These are phyloP conservation scores for Dendrobium catenatum DNA, from an alignment of 106 monocot genomes.

Conservation along the genomic window DNA sequence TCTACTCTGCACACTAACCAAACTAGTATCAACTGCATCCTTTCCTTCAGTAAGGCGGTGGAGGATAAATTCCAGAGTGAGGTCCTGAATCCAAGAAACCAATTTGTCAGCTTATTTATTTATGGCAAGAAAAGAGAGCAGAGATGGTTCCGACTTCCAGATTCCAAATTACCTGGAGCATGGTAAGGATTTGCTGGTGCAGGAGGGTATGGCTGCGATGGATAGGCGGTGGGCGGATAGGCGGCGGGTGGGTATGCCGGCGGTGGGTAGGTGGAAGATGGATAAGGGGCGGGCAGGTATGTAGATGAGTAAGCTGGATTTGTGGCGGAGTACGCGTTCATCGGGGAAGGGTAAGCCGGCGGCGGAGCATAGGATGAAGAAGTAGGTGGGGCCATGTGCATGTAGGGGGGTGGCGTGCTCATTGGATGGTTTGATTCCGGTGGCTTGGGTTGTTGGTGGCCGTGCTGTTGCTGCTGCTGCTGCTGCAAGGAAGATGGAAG, in stretches of 20 bases:
- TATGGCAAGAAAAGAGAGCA: not conserved
- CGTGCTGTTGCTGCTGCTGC: not conserved
- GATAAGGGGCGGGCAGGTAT: slow-evolving; percentile 2
- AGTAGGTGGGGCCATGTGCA: not conserved
- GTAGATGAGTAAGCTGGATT: not conserved
- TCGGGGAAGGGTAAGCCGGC: not conserved
- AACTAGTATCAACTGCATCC: not conserved
- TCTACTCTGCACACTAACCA: not conserved
- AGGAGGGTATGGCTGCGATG: slow-evolving; percentile 40
- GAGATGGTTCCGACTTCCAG: not conserved
- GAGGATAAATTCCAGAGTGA: slow-evolving; percentile 49
- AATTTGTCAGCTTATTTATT: not conserved
- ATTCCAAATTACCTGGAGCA: slow-evolving; percentile 31
- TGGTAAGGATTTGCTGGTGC: slow-evolving; percentile 25
- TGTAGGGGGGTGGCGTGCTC: not conserved
- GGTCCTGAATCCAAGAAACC: slow-evolving; percentile 19
- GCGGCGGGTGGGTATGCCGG: not conserved
- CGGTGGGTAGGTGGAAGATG: slow-evolving; percentile 17
- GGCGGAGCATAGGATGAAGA: slow-evolving; percentile 9
- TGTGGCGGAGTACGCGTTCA: not conserved
- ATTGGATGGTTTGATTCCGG: not conserved
- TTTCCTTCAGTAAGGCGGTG: slow-evolving; percentile 37
- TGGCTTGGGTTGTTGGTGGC: not conserved
- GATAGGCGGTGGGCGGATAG: slow-evolving; percentile 22
- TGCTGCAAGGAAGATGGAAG: not conserved